A percentile compares a stretch with the other conserved stretches of the same genome.
phyloP scores from a whole-genome alignment of 352 stramenopile species.

The Phytopythium ostracodes region DNA sequence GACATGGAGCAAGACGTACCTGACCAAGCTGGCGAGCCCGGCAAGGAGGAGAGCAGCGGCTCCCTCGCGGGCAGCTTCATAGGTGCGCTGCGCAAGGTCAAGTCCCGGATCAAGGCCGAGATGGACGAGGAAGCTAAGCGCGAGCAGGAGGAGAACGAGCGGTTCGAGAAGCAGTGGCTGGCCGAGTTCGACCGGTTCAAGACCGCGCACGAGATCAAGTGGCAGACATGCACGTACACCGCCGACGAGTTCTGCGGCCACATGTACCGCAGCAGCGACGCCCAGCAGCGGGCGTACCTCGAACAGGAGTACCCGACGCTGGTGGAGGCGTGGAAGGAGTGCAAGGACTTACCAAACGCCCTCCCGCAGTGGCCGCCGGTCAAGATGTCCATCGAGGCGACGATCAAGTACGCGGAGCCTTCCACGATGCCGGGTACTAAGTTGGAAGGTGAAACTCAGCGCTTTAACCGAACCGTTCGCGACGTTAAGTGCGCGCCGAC shows the following conservation, averaged over 20 bases:
- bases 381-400: conserved; percentile 11
- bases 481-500: conserved; percentile 26
- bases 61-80: conserved; percentile 38
- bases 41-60: conserved; percentile 1
- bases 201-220: conserved; percentile 38
- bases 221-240: conserved; percentile 64
- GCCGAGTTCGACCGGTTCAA: conserved; percentile 50
- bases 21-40: background rate
- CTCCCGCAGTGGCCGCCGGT: conserved; percentile 39
- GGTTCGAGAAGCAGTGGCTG: conserved; percentile 59
- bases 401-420: conserved; percentile 15
- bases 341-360: conserved; percentile 10
- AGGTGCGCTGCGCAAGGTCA: conserved; percentile 50
- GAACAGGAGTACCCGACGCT: conserved; percentile 51
- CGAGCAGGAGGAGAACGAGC: conserved; percentile 37
- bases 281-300: conserved; percentile 39
- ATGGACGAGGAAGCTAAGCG: conserved; percentile 33
- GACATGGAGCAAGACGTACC: background rate
- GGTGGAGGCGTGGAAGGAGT: conserved; percentile 52
- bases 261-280: conserved; percentile 46
- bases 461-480: background rate
- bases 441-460: background rate
- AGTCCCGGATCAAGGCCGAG: conserved; percentile 49
- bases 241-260: conserved; percentile 67
- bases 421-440: background rate